These are phyloP conservation scores for Nakataea oryzae DNA, from an alignment of 2,329 filamentous ascomycete species.

Conservation along the genomic window DNA sequence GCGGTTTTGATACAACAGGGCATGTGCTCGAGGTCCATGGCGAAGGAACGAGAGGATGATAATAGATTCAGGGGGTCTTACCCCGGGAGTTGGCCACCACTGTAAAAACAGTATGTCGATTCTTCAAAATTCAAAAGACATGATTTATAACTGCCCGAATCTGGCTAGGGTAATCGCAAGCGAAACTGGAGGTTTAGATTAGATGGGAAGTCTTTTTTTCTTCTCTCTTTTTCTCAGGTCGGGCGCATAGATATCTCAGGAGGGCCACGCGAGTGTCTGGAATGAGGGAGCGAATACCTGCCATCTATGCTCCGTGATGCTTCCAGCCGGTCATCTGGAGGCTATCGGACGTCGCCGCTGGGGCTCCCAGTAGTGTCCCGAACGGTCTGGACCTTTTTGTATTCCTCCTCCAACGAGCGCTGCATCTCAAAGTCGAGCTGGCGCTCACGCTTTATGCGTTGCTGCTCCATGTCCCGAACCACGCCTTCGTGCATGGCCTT, in stretches of 20 bases:
- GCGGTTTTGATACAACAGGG: neutral
- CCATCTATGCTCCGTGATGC: too few species aligned
- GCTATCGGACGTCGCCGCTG: neutral
- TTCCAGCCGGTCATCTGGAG: too few species aligned
- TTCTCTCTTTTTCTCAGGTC: too few species aligned
- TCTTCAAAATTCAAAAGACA: neutral
- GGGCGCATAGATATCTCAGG: too few species aligned
- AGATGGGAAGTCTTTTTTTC: neutral
- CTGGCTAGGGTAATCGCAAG: neutral
- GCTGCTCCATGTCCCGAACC: constrained; percentile 87
- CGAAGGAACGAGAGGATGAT: neutral
- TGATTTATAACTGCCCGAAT: neutral
- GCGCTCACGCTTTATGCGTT: constrained; percentile 79
- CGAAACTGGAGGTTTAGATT: neutral
- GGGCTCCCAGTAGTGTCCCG: neutral
- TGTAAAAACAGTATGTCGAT: neutral
- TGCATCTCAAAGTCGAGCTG: constrained; percentile 95
- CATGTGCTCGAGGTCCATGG: neutral
- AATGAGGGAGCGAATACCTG: too few species aligned
- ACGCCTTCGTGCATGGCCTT: constrained; percentile 96
- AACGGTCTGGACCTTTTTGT: constrained; percentile 69
- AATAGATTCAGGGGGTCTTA: neutral
- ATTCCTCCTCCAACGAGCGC: constrained; percentile 72
- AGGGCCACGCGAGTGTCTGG: too few species aligned
- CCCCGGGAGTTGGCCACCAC: neutral